Conservation (phyloP, 2,329 filamentous ascomycete genomes). For the Thelonectria rubi region DNA sequence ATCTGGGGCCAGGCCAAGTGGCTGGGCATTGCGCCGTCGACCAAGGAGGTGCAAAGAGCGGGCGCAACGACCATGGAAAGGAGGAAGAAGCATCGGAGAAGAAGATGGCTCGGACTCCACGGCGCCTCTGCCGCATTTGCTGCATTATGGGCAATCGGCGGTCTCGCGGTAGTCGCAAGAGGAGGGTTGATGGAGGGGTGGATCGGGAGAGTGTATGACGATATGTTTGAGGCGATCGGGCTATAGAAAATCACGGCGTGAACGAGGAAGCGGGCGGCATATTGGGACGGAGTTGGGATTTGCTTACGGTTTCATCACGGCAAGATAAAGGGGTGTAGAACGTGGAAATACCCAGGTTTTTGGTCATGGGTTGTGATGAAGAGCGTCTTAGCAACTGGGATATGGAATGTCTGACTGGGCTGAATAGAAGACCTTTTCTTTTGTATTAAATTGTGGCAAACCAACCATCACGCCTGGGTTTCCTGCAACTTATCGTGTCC, state of each 20-base stretch:
- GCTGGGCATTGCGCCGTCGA: conserved; percentile 71
- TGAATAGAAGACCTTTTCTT: no score
- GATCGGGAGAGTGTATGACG: conserved; percentile 83
- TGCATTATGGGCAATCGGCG: conserved; percentile 82
- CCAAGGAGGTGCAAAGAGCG: conserved; percentile 56
- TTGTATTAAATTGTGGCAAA: no score
- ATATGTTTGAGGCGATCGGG: conserved; percentile 57
- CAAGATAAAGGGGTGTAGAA: conserved; percentile 28
- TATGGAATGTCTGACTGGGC: no score
- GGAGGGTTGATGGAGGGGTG: conserved; percentile 77
- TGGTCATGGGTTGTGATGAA: conserved; percentile 13
- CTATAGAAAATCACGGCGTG: conserved; percentile 34
- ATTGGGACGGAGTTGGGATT: conserved; percentile 36
- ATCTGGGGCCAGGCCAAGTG: conserved; percentile 88
- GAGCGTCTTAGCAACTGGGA: background rate
- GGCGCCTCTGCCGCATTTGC: conserved; percentile 66
- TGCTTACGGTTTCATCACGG: conserved; percentile 28
- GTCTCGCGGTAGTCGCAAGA: conserved; percentile 78
- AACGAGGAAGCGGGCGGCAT: conserved; percentile 18
- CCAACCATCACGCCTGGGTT: no score
- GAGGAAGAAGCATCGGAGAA: conserved; percentile 63
- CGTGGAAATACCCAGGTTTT: conserved; percentile 38
- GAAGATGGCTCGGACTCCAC: conserved; percentile 78
- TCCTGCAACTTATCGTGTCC: no score
- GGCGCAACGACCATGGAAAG: conserved; percentile 57